Percentiles rank a stretch among this genome's conserved stretches.
Conservation (phyloP, 148 eudicot genomes). For the Nepenthes gracilis region DNA sequence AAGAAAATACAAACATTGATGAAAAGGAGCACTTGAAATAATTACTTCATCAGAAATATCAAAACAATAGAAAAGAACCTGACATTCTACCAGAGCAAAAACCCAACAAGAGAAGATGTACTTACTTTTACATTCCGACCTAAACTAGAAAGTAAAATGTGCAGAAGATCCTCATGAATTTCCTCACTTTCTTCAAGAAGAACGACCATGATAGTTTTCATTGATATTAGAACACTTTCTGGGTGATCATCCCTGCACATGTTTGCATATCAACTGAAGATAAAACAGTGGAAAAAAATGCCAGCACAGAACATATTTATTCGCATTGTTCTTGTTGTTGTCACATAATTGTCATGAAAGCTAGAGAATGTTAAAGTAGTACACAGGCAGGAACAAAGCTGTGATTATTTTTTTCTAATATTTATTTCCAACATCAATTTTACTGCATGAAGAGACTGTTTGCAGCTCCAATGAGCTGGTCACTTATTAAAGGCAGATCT, state of each 20-base stretch:
- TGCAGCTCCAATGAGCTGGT: no score
- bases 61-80: neutral
- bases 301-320: neutral
- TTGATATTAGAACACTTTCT: constrained; percentile 57
- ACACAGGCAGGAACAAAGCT: no score
- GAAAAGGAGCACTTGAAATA: neutral
- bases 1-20: neutral
- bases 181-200: constrained; percentile 96
- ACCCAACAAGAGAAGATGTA: constrained; percentile 3
- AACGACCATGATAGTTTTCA: constrained; percentile 79
- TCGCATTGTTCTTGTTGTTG: neutral
- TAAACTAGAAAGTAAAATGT: constrained; percentile 53
- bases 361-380: no score
- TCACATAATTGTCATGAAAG: no score
- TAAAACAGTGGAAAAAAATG: neutral
- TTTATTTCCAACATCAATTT: no score
- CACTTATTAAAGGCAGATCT: no score
- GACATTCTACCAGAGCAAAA: neutral
- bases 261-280: neutral
- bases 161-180: constrained; percentile 58
- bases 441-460: no score
- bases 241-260: constrained; percentile 87
- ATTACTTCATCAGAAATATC: constrained; percentile 1
- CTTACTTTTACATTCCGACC: constrained; percentile 68
- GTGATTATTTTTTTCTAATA: no score